These are phyloP conservation scores for Gaertneriomyces sp. DNA, from an alignment of 192 early-diverging fungal species.

Conservation along the genomic window DNA sequence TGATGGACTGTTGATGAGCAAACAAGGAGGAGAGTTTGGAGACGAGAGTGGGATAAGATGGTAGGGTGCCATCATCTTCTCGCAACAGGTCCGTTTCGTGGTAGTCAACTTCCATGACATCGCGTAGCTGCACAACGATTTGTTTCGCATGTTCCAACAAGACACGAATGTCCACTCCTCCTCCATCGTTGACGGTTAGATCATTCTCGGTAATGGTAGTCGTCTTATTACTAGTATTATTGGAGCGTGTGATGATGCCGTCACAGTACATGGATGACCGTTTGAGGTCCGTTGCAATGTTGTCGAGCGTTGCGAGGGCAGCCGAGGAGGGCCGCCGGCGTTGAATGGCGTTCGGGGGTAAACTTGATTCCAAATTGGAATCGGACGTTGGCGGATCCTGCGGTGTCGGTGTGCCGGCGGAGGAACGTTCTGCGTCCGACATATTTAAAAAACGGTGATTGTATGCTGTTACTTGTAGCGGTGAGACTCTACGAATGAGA, in stretches of 20 bases:
- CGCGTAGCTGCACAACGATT: conserved; percentile 26
- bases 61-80: conserved; percentile 15
- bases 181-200: neutral
- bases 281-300: conserved; percentile 26
- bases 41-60: conserved; percentile 23
- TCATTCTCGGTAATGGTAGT: neutral
- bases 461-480: too few species aligned
- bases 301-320: conserved; percentile 20
- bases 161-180: conserved; percentile 11
- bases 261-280: conserved; percentile 16
- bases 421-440: too few species aligned
- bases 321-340: conserved; percentile 4
- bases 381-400: too few species aligned
- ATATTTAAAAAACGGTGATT: too few species aligned
- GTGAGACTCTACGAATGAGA: too few species aligned
- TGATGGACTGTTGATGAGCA: conserved; percentile 21
- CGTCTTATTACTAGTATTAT: neutral
- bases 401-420: too few species aligned
- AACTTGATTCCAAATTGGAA: too few species aligned
- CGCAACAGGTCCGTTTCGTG: neutral
- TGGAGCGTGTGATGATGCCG: conserved; percentile 10
- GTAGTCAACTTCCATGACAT: conserved; percentile 20
- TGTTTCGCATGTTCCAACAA: conserved; percentile 30
- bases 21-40: conserved; percentile 19
- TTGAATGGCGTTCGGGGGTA: neutral